Evolutionary conservation across 1,139 yeast species (phyloP).

Genomic region (Arxiozyma slooffiae): DNA sequence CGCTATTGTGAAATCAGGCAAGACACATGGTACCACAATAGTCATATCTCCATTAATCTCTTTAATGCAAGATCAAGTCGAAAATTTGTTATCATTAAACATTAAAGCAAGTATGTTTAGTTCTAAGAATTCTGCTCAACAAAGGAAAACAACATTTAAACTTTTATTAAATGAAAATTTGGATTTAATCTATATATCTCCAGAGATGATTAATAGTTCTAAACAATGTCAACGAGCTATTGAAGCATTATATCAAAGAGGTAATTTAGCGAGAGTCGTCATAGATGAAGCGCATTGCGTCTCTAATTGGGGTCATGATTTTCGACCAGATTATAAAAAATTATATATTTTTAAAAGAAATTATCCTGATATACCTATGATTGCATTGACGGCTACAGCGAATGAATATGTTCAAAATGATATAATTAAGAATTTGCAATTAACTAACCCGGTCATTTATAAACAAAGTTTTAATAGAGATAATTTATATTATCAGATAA

Average conservation of each 20-base stretch:
- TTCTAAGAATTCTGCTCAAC: constrained; percentile 58
- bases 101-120: constrained; percentile 83
- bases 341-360: constrained; percentile 60
- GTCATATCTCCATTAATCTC: constrained; percentile 93
- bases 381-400: constrained; percentile 98
- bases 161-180: constrained; percentile 54
- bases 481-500: constrained; percentile 70
- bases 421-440: constrained; percentile 59
- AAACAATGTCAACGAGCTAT: constrained; percentile 58
- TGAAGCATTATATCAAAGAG: constrained; percentile 42
- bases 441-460: constrained; percentile 35
- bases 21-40: constrained; percentile 72
- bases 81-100: constrained; percentile 54
- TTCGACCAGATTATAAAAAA: constrained; percentile 88
- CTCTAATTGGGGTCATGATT: constrained; percentile 98
- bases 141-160: constrained; percentile 53
- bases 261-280: constrained; percentile 69
- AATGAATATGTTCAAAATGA: constrained; percentile 83
- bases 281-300: constrained; percentile 99
- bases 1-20: constrained; percentile 68
- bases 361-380: constrained; percentile 74
- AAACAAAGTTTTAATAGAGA: constrained; percentile 82
- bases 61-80: constrained; percentile 95
- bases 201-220: constrained; percentile 85
- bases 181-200: constrained; percentile 78